These are phyloP conservation scores for Boletales sp. DNA, from an alignment of 768 basidiomycete genomes.

Conservation along the genomic window DNA sequence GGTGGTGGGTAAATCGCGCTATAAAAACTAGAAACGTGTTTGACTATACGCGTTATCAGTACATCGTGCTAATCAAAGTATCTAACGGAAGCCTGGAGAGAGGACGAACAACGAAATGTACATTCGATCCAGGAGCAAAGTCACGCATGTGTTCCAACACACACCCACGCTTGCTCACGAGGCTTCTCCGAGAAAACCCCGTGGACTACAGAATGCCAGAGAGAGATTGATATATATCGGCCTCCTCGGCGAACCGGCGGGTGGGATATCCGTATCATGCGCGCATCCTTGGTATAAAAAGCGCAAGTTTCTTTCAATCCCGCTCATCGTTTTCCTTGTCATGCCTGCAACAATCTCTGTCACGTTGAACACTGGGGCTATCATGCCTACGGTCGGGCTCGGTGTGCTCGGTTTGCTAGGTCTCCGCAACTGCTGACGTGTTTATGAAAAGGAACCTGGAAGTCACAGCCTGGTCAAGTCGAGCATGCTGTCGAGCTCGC, in stretches of 20 bases:
- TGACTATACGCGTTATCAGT: too few relatives aligned
- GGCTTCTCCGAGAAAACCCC: conserved; percentile 2
- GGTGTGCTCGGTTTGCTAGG: conserved; percentile 30
- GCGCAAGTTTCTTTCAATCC: not conserved
- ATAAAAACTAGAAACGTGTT: too few relatives aligned
- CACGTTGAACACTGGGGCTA: conserved; percentile 71
- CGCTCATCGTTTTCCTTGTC: not conserved
- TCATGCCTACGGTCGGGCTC: conserved; percentile 72
- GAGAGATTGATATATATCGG: not conserved
- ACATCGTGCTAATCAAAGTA: too few relatives aligned
- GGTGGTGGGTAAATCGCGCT: not conserved
- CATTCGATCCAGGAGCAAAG: too few relatives aligned
- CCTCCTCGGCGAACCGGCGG: not conserved
- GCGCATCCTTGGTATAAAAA: not conserved
- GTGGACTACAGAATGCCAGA: not conserved
- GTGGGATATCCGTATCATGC: not conserved
- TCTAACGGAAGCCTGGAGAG: too few relatives aligned
- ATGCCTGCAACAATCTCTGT: conserved; percentile 50
- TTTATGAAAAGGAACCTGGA: conserved; percentile 60
- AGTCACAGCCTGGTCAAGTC: conserved; percentile 63
- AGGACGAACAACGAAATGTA: too few relatives aligned
- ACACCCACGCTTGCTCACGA: not conserved
- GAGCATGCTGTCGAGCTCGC: conserved; percentile 69
- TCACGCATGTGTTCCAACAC: too few relatives aligned
- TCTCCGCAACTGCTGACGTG: too few relatives aligned